Conservation (phyloP, 805 yeast species). For the Cyberlindnera maritima region DNA sequence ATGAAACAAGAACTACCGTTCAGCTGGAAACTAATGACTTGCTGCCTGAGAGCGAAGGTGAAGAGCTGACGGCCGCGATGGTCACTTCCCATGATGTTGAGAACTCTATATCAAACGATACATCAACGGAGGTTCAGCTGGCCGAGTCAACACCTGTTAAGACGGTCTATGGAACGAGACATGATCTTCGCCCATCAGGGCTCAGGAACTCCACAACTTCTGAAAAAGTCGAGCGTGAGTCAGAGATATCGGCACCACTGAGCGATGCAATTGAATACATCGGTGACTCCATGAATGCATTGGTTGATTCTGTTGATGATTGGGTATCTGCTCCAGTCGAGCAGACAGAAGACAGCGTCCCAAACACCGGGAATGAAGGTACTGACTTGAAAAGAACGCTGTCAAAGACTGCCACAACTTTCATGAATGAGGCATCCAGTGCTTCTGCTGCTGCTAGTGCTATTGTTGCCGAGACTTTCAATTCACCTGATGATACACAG, state of each 20-base stretch:
- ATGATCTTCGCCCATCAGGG: background rate
- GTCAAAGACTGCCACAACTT: background rate
- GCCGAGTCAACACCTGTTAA: slow-evolving; percentile 6
- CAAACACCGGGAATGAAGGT: background rate
- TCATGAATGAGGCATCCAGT: background rate
- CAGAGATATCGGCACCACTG: too few species aligned
- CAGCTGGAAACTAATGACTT: background rate
- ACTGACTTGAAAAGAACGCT: background rate
- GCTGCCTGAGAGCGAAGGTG: background rate
- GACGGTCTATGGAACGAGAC: background rate
- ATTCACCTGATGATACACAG: background rate
- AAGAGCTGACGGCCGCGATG: background rate
- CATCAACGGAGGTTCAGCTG: background rate
- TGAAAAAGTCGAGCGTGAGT: background rate
- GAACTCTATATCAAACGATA: background rate
- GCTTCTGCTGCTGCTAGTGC: background rate
- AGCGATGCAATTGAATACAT: too few species aligned
- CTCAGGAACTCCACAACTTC: background rate
- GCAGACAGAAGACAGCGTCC: too few species aligned
- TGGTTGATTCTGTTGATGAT: too few species aligned
- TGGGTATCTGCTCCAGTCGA: too few species aligned
- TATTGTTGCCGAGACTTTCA: slow-evolving; percentile 1
- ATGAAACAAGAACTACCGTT: background rate
- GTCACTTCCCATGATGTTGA: background rate
- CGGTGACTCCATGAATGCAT: too few species aligned